Evolutionary conservation across 306 rosid species (phyloP).

Genomic region (Psophocarpus tetragonolobus): DNA sequence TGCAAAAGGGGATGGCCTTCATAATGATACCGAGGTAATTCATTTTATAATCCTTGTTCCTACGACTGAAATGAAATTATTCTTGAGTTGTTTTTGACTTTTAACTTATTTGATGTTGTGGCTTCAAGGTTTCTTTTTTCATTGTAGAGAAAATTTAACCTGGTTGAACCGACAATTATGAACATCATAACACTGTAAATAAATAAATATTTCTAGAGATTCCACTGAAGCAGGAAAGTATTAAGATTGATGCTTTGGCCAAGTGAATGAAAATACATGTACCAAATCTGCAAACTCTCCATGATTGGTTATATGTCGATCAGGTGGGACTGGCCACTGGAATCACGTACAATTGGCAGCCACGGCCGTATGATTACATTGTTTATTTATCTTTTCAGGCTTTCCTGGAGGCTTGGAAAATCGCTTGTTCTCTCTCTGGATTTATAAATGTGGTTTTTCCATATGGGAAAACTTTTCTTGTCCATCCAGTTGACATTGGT

Average conservation of each 20-base stretch:
- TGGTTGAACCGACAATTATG: background rate
- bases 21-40: slow-evolving; percentile 70
- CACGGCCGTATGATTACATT: background rate
- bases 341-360: background rate
- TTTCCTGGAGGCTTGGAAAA: slow-evolving; percentile 61
- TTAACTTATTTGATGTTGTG: background rate
- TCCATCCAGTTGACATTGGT: slow-evolving; percentile 63
- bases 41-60: background rate
- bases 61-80: background rate
- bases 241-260: background rate
- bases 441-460: slow-evolving; percentile 50
- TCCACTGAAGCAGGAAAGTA: background rate
- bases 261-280: background rate
- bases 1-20: slow-evolving; percentile 74
- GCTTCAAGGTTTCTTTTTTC: background rate
- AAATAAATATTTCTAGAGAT: background rate
- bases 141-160: background rate
- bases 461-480: slow-evolving; percentile 50
- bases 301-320: too few species aligned
- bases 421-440: slow-evolving; percentile 61
- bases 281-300: too few species aligned
- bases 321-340: too few species aligned
- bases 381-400: slow-evolving; percentile 52
- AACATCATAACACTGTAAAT: background rate
- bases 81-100: background rate